A percentile compares a stretch with the other conserved stretches of the same genome.
Conservation (phyloP, 2,329 filamentous ascomycete species). For the Beauveria sp. region DNA sequence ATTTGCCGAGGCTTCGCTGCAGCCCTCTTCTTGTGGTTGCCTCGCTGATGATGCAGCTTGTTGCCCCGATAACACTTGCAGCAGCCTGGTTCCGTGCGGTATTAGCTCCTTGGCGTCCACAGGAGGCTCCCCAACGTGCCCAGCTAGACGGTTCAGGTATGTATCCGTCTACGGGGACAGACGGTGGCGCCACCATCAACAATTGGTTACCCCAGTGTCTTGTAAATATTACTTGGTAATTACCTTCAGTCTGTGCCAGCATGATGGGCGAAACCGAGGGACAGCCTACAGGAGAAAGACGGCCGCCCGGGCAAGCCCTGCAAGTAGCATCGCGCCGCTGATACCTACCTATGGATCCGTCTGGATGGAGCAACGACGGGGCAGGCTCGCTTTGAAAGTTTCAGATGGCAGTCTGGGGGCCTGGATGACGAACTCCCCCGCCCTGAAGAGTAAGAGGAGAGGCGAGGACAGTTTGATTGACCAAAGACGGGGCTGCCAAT, state of each 20-base stretch:
- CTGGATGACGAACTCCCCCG: background rate
- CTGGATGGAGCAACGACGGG: background rate
- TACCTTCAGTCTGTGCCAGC: background rate
- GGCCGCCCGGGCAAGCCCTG: background rate
- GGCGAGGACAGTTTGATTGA: background rate
- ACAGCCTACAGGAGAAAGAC: background rate
- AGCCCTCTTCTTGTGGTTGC: background rate
- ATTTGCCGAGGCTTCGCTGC: background rate
- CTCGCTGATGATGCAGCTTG: background rate
- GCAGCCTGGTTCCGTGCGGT: background rate
- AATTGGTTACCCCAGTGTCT: background rate
- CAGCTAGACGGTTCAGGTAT: background rate
- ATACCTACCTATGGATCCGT: background rate
- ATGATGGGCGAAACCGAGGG: background rate
- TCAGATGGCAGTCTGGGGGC: conserved; percentile 1
- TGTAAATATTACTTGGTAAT: too few relatives aligned
- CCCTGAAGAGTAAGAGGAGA: background rate
- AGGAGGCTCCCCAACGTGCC: background rate
- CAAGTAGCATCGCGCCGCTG: background rate
- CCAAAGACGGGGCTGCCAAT: too few relatives aligned
- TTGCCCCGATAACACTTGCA: too few relatives aligned
- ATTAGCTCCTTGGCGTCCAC: background rate
- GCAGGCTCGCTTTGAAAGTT: background rate
- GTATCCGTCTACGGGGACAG: too few relatives aligned
- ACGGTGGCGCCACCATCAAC: background rate